Percentiles rank a stretch among this genome's conserved stretches.
Evolutionary conservation across 2,329 filamentous ascomycete species (phyloP).

Genomic region (Ramularia collo-cygni): DNA sequence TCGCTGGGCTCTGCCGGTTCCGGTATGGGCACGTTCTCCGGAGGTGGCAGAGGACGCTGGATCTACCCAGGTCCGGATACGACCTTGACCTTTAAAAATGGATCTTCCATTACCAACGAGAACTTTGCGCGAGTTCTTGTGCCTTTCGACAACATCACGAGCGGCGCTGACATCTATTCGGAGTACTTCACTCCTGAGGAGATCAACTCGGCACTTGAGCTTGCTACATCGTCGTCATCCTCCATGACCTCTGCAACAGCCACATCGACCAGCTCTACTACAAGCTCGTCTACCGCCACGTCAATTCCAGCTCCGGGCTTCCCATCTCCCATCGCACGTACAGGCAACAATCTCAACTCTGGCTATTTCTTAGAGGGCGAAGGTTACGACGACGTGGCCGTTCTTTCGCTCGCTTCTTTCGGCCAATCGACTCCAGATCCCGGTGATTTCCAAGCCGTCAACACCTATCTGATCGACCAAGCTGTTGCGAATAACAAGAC

Average conservation of each 20-base stretch:
- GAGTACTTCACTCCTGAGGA: constrained; percentile 25
- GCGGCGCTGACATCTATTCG: constrained; percentile 37
- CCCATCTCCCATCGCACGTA: constrained; percentile 35
- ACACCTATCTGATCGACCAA: constrained; percentile 35
- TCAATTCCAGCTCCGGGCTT: constrained; percentile 36
- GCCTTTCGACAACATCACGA: constrained; percentile 36
- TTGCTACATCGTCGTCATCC: constrained; percentile 7
- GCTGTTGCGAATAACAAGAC: constrained; percentile 46
- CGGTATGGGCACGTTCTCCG: constrained; percentile 40
- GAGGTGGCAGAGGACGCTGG: constrained; percentile 37
- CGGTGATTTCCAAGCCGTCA: constrained; percentile 35
- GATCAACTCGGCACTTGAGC: constrained; percentile 11
- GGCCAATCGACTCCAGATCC: constrained; percentile 27
- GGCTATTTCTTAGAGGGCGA: constrained; percentile 42
- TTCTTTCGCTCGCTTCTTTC: constrained; percentile 40
- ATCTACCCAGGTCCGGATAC: constrained; percentile 40
- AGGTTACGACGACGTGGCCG: constrained; percentile 41
- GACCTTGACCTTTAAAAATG: constrained; percentile 41
- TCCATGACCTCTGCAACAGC: constrained; percentile 12
- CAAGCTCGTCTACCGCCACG: constrained; percentile 12
- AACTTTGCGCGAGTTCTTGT: constrained; percentile 40
- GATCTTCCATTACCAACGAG: constrained; percentile 33
- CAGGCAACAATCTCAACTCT: constrained; percentile 37
- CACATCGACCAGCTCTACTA: constrained; percentile 7
- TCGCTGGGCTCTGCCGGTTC: constrained; percentile 35